Percentiles rank a stretch among this genome's conserved stretches.
These are phyloP conservation scores for Fonsecaea monophora DNA, from an alignment of 2,329 filamentous ascomycete genomes.

Conservation along the genomic window DNA sequence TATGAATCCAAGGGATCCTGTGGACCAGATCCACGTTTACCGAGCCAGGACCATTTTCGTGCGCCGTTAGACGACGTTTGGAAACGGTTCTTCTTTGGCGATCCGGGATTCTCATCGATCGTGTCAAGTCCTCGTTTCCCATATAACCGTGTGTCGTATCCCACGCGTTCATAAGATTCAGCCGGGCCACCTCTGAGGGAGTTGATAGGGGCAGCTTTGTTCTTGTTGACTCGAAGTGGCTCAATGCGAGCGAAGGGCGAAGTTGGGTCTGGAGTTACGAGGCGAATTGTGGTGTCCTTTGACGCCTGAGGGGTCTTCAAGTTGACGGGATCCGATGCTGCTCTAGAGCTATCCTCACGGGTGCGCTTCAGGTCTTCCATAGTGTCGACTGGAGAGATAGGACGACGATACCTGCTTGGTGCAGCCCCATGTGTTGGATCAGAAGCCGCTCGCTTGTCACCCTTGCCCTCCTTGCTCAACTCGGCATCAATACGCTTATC, in stretches of 20 bases:
- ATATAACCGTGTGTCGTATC: conserved; percentile 43
- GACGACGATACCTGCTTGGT: conserved; percentile 17
- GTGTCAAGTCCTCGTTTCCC: conserved; percentile 48
- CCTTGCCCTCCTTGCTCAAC: conserved; percentile 35
- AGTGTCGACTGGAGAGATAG: conserved; percentile 35
- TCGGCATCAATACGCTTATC: conserved; percentile 63
- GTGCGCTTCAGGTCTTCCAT: conserved; percentile 38
- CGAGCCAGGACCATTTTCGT: conserved; percentile 57
- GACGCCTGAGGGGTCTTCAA: conserved; percentile 24
- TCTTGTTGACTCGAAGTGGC: conserved; percentile 64
- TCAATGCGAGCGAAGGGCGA: conserved; percentile 54
- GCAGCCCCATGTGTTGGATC: conserved; percentile 48
- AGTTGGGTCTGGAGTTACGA: conserved; percentile 62
- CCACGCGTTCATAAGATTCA: conserved; percentile 38
- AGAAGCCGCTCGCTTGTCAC: conserved; percentile 54
- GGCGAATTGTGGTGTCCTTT: conserved; percentile 59
- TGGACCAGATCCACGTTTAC: conserved; percentile 42
- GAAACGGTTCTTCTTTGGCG: conserved; percentile 42
- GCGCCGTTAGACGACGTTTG: conserved; percentile 16
- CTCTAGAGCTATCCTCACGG: conserved; percentile 41
- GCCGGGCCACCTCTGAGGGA: conserved; percentile 42
- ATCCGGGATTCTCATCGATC: conserved; percentile 51
- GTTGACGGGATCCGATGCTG: conserved; percentile 43
- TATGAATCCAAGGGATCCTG: conserved; percentile 29
- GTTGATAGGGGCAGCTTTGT: conserved; percentile 39